phyloP scores from a whole-genome alignment of 441 rosid genomes.

The Gossypium schwendimanii region DNA sequence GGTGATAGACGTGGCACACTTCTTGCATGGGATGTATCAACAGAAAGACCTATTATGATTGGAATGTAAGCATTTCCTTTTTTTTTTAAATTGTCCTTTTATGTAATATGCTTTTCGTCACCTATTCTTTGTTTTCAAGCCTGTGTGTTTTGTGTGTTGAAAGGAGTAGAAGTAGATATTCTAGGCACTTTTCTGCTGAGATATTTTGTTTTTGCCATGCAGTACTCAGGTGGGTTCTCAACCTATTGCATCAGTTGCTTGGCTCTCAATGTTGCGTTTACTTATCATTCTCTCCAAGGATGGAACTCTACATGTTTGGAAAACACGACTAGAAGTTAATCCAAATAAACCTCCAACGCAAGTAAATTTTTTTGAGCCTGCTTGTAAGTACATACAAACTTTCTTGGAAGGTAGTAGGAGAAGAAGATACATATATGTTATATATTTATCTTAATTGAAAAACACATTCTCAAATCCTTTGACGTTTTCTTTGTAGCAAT shows the following conservation, averaged over 20 bases:
- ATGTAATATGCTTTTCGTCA: not conserved
- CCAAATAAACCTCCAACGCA: conserved; percentile 93
- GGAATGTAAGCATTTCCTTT: conserved; percentile 66
- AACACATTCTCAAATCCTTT: conserved; percentile 1
- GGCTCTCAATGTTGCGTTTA: conserved; percentile 80
- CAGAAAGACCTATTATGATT: conserved; percentile 93
- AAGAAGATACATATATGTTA: not conserved
- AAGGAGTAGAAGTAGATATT: not conserved
- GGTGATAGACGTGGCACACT: conserved; percentile 98
- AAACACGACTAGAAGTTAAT: conserved; percentile 68
- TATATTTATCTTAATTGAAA: not conserved
- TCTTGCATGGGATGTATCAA: conserved; percentile 99
- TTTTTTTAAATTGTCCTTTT: not conserved
- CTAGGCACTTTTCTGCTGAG: not conserved
- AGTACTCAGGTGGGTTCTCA: conserved; percentile 97
- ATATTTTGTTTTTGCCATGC: conserved; percentile 15
- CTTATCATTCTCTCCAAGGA: conserved; percentile 89
- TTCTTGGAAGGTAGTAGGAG: not conserved
- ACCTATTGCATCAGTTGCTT: conserved; percentile 82
- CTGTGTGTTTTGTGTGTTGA: not conserved
- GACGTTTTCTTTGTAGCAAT: conserved; percentile 57
- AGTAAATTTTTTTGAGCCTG: conserved; percentile 92
- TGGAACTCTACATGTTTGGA: conserved; percentile 95
- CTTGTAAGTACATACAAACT: conserved; percentile 43
- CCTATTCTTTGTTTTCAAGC: not conserved